Percentiles rank a stretch among this genome's conserved stretches.
Conservation (phyloP, 306 rosid genomes). For the Cicer yamashitae region DNA sequence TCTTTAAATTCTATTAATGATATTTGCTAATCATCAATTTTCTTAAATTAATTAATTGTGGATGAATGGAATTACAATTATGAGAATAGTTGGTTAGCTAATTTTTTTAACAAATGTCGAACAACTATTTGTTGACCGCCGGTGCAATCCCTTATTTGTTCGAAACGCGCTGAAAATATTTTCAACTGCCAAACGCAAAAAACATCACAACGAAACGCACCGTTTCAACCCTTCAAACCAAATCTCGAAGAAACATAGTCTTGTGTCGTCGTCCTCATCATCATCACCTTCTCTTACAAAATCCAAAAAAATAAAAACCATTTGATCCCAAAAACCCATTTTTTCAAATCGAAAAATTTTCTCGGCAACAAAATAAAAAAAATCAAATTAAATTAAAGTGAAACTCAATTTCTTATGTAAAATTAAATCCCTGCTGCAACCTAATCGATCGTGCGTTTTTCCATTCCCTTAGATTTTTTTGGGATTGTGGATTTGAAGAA, state of each 20-base stretch:
- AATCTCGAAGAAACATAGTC: conserved; percentile 19
- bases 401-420: not conserved
- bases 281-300: conserved; percentile 15
- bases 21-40: too few relatives aligned
- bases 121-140: too few relatives aligned
- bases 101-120: too few relatives aligned
- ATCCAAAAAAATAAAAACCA: not conserved
- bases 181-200: conserved; percentile 15
- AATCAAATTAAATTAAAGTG: not conserved
- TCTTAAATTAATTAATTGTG: too few relatives aligned
- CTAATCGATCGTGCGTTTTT: conserved; percentile 34
- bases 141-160: too few relatives aligned
- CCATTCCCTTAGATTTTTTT: conserved; percentile 5
- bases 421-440: not conserved
- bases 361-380: not conserved
- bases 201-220: conserved; percentile 29
- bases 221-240: conserved; percentile 1
- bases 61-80: too few relatives aligned
- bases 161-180: conserved; percentile 39
- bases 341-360: not conserved
- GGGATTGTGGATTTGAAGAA: conserved; percentile 20
- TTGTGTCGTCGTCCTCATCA: conserved; percentile 4
- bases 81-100: too few relatives aligned
- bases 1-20: too few relatives aligned
- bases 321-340: conserved; percentile 6